Percentiles rank a stretch among this genome's conserved stretches.
phyloP scores from a whole-genome alignment of 2,329 filamentous ascomycete species.

The Davidsoniella virescens region DNA sequence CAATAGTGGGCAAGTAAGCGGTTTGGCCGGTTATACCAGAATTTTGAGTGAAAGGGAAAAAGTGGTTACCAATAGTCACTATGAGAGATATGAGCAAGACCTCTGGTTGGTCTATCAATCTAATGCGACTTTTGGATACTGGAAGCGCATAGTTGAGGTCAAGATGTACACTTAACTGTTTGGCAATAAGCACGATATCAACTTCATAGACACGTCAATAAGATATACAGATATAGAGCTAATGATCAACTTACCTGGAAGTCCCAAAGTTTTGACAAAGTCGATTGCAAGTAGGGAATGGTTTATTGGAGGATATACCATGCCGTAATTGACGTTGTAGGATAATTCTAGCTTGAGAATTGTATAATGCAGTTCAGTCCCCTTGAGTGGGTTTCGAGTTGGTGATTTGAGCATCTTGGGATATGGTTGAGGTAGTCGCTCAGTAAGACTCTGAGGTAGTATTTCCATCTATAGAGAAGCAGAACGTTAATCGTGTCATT shows the following conservation, averaged over 20 bases:
- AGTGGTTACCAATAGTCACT: slow-evolving; percentile 60
- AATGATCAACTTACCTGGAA: slow-evolving; percentile 45
- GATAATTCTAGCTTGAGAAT: slow-evolving; percentile 46
- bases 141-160: slow-evolving; percentile 3
- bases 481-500: slow-evolving; percentile 4
- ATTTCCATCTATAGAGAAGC: slow-evolving; percentile 34
- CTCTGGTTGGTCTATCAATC: slow-evolving; percentile 49
- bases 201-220: slow-evolving; percentile 10
- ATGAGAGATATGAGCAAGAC: slow-evolving; percentile 54
- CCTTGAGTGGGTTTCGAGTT: slow-evolving; percentile 25
- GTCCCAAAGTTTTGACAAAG: slow-evolving; percentile 52
- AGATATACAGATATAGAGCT: too few species aligned
- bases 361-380: slow-evolving; percentile 46
- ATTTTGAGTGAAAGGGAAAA: slow-evolving; percentile 52
- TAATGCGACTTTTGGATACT: slow-evolving; percentile 9
- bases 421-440: slow-evolving; percentile 46
- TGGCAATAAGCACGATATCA: slow-evolving; percentile 13
- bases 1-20: slow-evolving; percentile 25
- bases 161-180: slow-evolving; percentile 5
- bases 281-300: slow-evolving; percentile 49
- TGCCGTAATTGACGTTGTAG: slow-evolving; percentile 50
- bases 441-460: slow-evolving; percentile 43
- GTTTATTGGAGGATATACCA: slow-evolving; percentile 61
- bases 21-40: slow-evolving; percentile 18
- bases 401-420: slow-evolving; percentile 40